Evolutionary conservation across 805 yeast species (phyloP).

Genomic region (Suhomyces sp.): DNA sequence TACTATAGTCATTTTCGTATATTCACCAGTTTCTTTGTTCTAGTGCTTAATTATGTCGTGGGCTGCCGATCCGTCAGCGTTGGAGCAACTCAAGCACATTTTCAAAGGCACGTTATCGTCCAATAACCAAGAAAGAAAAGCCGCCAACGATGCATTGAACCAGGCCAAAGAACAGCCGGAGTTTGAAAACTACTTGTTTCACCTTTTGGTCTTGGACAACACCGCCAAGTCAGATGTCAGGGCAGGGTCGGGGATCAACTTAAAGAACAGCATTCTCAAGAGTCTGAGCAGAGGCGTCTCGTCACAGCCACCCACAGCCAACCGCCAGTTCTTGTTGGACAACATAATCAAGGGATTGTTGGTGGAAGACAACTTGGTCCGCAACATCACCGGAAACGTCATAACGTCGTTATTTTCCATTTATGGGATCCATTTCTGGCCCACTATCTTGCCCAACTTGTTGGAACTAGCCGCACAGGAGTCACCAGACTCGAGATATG

Average conservation of each 20-base stretch:
- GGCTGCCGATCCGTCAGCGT: constrained; percentile 62
- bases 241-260: constrained; percentile 83
- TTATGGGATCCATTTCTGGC: constrained; percentile 72
- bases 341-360: constrained; percentile 55
- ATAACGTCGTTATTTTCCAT: constrained; percentile 75
- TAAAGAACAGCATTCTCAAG: constrained; percentile 70
- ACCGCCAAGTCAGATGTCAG: constrained; percentile 53
- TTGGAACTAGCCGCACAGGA: constrained; percentile 51
- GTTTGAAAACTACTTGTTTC: constrained; percentile 74
- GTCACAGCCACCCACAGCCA: constrained; percentile 5
- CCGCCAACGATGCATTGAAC: constrained; percentile 71
- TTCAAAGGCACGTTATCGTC: constrained; percentile 71
- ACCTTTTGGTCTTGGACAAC: constrained; percentile 58
- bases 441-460: constrained; percentile 65
- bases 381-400: constrained; percentile 89
- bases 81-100: constrained; percentile 62
- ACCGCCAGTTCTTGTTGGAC: constrained; percentile 35
- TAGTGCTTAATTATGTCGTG: constrained; percentile 44
- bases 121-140: constrained; percentile 48
- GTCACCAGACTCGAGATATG: constrained; percentile 6
- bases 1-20: neutral
- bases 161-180: constrained; percentile 72
- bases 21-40: no score
- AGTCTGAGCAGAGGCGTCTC: constrained; percentile 11
- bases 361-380: constrained; percentile 56